Conservation (phyloP, 441 rosid genomes). For the Adansonia madagascariensis region DNA sequence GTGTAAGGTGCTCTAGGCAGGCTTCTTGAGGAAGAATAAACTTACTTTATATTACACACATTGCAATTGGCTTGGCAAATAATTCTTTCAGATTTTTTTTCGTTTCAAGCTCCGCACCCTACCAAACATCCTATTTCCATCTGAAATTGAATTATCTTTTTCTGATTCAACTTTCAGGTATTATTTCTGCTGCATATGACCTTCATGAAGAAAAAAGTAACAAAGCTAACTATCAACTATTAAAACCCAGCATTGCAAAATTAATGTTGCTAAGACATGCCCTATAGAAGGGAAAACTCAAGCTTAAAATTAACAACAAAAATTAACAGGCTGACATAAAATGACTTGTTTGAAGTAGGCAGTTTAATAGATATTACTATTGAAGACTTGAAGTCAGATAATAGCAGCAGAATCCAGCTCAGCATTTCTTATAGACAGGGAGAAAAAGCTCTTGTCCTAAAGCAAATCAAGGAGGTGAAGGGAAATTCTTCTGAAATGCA, state of each 20-base stretch:
- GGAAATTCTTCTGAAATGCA: neutral
- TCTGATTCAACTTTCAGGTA: constrained; percentile 64
- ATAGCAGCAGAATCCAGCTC: neutral
- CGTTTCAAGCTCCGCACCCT: constrained; percentile 42
- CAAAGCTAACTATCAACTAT: neutral
- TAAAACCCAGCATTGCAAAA: neutral
- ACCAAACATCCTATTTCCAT: constrained; percentile 38
- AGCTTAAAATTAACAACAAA: neutral
- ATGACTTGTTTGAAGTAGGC: neutral
- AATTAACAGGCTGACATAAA: neutral
- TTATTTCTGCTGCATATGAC: constrained; percentile 85
- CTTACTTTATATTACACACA: constrained; percentile 52
- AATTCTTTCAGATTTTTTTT: constrained; percentile 56
- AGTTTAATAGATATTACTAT: neutral
- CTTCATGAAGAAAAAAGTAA: constrained; percentile 41
- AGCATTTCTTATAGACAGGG: neutral
- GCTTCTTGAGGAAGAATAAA: constrained; percentile 26
- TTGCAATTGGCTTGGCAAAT: constrained; percentile 72
- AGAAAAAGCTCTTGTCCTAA: neutral
- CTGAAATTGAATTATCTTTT: constrained; percentile 37
- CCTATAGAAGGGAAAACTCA: constrained; percentile 3
- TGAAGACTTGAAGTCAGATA: neutral
- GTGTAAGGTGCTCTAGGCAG: constrained; percentile 40
- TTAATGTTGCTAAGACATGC: neutral
- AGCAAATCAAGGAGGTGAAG: constrained; percentile 8